Evolutionary conservation across 345 rosid species (phyloP).

Genomic region (Anacardium occidentale): DNA sequence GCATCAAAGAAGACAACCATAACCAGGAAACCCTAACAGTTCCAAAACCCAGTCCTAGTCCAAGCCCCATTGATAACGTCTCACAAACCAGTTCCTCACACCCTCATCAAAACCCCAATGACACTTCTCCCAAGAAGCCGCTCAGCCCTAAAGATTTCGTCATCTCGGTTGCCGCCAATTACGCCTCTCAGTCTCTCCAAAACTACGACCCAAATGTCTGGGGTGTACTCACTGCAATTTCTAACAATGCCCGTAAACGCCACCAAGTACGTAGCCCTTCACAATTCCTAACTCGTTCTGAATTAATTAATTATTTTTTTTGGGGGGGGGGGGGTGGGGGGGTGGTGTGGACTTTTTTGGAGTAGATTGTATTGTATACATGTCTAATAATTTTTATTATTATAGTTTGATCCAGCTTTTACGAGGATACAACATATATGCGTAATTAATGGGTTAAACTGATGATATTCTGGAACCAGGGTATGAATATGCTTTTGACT

Average conservation of each 20-base stretch:
- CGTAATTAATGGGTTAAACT: constrained; percentile 7
- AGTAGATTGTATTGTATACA: too few species aligned
- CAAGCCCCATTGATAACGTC: constrained; percentile 17
- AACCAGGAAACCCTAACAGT: constrained; percentile 20
- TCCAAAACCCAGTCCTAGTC: constrained; percentile 31
- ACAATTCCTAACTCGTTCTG: constrained; percentile 15
- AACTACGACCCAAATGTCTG: constrained; percentile 68
- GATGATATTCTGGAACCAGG: constrained; percentile 40
- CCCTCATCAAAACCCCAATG: constrained; percentile 29
- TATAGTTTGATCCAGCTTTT: too few species aligned
- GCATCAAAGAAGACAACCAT: constrained; percentile 30
- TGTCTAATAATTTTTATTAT: too few species aligned
- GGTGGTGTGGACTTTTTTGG: too few species aligned
- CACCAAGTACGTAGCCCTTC: constrained; percentile 45
- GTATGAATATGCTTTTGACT: constrained; percentile 71
- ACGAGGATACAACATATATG: neutral
- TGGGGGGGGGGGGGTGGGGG: too few species aligned
- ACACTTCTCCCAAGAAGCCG: constrained; percentile 33
- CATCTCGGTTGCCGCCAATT: constrained; percentile 54
- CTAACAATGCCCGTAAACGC: constrained; percentile 74
- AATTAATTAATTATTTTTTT: too few species aligned
- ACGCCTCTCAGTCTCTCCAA: constrained; percentile 68
- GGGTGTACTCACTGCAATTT: constrained; percentile 93
- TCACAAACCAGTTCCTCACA: constrained; percentile 32
- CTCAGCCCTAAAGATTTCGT: constrained; percentile 47